Conservation (phyloP, 305 asterid species). For the Solanum hybrid region DNA sequence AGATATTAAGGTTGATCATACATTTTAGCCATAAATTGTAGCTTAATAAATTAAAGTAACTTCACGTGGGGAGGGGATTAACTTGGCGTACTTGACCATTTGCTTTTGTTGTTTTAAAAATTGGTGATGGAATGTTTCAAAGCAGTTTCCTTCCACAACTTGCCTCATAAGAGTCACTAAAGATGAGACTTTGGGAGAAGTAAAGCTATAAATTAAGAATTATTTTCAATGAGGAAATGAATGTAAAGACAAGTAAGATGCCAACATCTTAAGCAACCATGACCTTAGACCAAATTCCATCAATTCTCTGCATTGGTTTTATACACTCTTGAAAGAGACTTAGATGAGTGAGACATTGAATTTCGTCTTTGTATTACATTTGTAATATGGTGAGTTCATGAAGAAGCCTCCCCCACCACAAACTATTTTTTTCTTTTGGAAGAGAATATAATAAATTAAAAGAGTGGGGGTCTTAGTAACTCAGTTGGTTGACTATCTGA, state of each 20-base stretch:
- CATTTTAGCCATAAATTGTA: background rate
- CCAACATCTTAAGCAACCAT: slow-evolving; percentile 51
- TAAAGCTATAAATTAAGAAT: background rate
- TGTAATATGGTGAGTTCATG: background rate
- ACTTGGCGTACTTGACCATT: background rate
- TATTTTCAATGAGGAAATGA: slow-evolving; percentile 6
- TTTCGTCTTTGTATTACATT: slow-evolving; percentile 13
- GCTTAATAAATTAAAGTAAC: background rate
- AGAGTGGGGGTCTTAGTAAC: background rate
- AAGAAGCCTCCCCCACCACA: background rate
- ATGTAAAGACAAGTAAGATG: slow-evolving; percentile 30
- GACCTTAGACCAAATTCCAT: slow-evolving; percentile 60
- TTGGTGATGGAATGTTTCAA: background rate
- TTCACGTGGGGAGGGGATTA: slow-evolving; percentile 2
- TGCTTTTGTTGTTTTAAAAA: background rate
- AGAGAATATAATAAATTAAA: background rate
- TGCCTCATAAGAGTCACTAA: slow-evolving; percentile 5
- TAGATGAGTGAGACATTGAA: slow-evolving; percentile 20
- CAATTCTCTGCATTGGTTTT: slow-evolving; percentile 27
- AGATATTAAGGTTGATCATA: background rate
- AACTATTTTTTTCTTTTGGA: background rate
- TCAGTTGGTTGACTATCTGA: background rate
- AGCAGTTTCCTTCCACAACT: slow-evolving; percentile 3
- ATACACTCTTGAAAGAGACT: background rate
- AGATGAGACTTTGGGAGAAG: slow-evolving; percentile 9